Percentiles rank a stretch among this genome's conserved stretches.
Evolutionary conservation across 2,329 filamentous ascomycete species (phyloP).

Genomic region (Stenocarpella maydis): DNA sequence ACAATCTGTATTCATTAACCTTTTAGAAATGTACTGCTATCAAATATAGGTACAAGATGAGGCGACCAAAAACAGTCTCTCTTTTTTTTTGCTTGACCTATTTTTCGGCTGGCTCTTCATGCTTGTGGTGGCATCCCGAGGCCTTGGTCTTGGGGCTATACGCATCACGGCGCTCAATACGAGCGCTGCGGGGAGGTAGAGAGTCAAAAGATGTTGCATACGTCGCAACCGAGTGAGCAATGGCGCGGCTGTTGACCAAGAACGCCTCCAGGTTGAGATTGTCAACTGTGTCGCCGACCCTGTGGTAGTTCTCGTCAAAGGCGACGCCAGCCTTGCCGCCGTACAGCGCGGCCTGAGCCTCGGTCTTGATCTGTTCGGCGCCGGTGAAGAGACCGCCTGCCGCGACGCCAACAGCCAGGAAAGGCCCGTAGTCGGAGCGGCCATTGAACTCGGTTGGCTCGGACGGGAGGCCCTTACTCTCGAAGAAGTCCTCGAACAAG

Average conservation of each 20-base stretch:
- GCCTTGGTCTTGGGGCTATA: not conserved
- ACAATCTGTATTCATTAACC: no score
- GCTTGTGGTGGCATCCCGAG: conserved; percentile 12
- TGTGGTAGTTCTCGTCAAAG: conserved; percentile 57
- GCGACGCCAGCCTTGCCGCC: conserved; percentile 65
- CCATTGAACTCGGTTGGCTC: conserved; percentile 68
- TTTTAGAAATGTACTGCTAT: no score
- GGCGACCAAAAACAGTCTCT: no score
- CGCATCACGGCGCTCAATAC: not conserved
- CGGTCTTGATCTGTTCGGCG: conserved; percentile 59
- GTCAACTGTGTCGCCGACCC: conserved; percentile 49
- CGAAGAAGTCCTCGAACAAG: conserved; percentile 46
- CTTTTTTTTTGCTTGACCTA: not conserved
- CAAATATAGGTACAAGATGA: no score
- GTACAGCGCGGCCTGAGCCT: conserved; percentile 65
- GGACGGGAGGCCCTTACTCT: conserved; percentile 55
- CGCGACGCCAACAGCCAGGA: conserved; percentile 72
- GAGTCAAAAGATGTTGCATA: conserved; percentile 50
- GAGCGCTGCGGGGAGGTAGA: conserved; percentile 38
- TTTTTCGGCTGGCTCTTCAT: not conserved
- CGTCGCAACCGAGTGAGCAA: conserved; percentile 52
- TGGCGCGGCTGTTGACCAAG: conserved; percentile 54
- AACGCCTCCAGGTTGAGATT: conserved; percentile 51
- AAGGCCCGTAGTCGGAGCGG: conserved; percentile 67
- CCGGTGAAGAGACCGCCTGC: conserved; percentile 73